phyloP scores from a whole-genome alignment of 345 rosid genomes.

The Brassica nigra region DNA sequence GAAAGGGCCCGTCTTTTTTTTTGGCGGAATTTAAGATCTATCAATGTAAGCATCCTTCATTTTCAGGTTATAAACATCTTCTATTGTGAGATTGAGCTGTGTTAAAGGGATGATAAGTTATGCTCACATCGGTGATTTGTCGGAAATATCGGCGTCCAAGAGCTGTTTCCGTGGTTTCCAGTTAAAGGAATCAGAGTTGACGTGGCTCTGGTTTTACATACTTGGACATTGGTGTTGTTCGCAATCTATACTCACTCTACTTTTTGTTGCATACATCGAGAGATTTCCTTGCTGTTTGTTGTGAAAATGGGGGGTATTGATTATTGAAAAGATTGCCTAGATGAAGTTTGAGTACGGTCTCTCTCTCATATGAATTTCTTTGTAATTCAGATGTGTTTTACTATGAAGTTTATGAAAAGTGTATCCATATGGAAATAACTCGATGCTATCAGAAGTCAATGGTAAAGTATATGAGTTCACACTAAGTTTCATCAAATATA shows the following conservation, averaged over 20 bases:
- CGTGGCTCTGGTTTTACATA: constrained; percentile 75
- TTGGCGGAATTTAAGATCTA: constrained; percentile 56
- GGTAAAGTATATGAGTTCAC: background rate
- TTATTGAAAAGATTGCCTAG: too few species aligned
- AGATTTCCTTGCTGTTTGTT: constrained; percentile 56
- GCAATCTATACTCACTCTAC: constrained; percentile 67
- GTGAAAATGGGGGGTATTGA: background rate
- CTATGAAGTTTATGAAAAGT: background rate
- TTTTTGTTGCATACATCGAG: constrained; percentile 82
- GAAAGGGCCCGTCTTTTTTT: constrained; percentile 57
- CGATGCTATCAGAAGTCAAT: background rate
- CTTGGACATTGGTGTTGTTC: constrained; percentile 85
- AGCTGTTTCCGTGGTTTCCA: constrained; percentile 50
- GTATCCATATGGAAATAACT: background rate
- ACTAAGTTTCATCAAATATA: background rate
- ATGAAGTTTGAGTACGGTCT: too few species aligned
- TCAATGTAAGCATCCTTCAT: constrained; percentile 74
- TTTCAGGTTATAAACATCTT: constrained; percentile 50
- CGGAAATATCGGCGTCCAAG: constrained; percentile 71
- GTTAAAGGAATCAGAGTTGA: constrained; percentile 81
- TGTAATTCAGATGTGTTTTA: background rate
- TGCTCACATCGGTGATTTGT: constrained; percentile 63
- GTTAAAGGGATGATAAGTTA: constrained; percentile 64
- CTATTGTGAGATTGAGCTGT: background rate
- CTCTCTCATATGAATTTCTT: background rate